Evolutionary conservation across 805 yeast genomes (phyloP).

Genomic region (Metschnikowia kofuensis): DNA sequence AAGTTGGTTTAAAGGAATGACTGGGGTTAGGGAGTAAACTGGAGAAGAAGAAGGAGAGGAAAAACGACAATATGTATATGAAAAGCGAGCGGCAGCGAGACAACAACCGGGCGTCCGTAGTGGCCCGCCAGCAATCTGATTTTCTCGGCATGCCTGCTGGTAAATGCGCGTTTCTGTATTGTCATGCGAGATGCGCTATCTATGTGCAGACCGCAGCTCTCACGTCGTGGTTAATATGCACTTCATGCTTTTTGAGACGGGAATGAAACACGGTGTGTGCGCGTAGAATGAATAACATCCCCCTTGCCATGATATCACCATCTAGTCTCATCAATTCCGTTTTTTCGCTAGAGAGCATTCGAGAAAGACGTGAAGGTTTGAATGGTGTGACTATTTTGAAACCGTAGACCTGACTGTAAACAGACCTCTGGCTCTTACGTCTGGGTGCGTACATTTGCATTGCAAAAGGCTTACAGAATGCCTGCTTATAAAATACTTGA

Average conservation of each 20-base stretch:
- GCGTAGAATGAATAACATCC: neutral
- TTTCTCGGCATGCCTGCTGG: slow-evolving; percentile 6
- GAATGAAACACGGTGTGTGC: neutral
- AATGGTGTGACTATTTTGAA: no score
- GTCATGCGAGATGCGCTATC: neutral
- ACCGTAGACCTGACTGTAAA: no score
- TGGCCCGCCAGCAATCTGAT: neutral
- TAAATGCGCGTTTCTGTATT: slow-evolving; percentile 1
- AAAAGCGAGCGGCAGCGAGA: neutral
- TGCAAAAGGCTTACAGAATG: neutral
- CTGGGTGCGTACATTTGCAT: no score
- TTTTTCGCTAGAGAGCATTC: no score
- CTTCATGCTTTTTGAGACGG: slow-evolving; percentile 2
- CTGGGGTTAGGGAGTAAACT: slow-evolving; percentile 9
- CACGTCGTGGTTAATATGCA: neutral
- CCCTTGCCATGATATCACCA: neutral
- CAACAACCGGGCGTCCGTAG: slow-evolving; percentile 2
- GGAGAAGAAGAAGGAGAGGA: slow-evolving; percentile 1
- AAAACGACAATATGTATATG: neutral
- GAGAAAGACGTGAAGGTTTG: no score
- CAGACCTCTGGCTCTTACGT: no score
- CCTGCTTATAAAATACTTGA: neutral
- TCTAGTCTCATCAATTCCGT: no score
- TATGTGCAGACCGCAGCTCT: no score
- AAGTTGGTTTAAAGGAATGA: slow-evolving; percentile 13